These are phyloP conservation scores for Raddia distichophylla DNA, from an alignment of 176 grass and related monocot species.

Conservation along the genomic window DNA sequence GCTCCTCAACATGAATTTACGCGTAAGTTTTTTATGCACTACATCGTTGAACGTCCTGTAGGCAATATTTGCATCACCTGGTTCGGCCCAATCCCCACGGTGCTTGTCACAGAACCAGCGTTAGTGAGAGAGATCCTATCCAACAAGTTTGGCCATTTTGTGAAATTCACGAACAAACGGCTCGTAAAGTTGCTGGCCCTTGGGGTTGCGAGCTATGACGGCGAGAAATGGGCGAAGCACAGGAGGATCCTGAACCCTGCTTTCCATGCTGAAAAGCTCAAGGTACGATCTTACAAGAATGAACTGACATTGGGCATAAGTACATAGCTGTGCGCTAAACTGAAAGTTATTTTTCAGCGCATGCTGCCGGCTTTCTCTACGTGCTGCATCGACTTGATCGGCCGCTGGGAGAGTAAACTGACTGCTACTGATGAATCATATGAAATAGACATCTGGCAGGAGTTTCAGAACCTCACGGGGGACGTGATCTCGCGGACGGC, in stretches of 20 bases:
- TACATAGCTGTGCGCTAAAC: background rate
- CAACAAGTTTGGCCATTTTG: constrained; percentile 67
- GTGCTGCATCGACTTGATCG: constrained; percentile 55
- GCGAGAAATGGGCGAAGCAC: constrained; percentile 83
- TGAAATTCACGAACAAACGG: constrained; percentile 29
- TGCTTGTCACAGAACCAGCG: constrained; percentile 51
- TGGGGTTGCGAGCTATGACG: constrained; percentile 56
- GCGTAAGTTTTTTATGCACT: no score
- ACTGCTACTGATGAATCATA: background rate
- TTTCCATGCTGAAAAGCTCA: constrained; percentile 80
- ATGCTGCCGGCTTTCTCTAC: constrained; percentile 66
- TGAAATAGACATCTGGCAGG: constrained; percentile 65
- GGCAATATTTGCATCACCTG: constrained; percentile 61
- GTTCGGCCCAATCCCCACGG: constrained; percentile 54
- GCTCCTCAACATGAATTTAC: no score
- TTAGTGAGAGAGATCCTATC: constrained; percentile 59
- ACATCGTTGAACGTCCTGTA: constrained; percentile 21
- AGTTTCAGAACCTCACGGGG: constrained; percentile 68
- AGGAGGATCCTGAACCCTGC: constrained; percentile 78
- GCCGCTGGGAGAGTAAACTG: constrained; percentile 48
- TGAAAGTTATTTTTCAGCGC: constrained; percentile 24
- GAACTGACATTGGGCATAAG: background rate
- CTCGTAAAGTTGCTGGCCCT: constrained; percentile 31
- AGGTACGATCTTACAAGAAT: constrained; percentile 39
- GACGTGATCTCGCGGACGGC: constrained; percentile 77